These are phyloP conservation scores for Colletotrichum abscissum DNA, from an alignment of 2,329 filamentous ascomycete genomes.

Conservation along the genomic window DNA sequence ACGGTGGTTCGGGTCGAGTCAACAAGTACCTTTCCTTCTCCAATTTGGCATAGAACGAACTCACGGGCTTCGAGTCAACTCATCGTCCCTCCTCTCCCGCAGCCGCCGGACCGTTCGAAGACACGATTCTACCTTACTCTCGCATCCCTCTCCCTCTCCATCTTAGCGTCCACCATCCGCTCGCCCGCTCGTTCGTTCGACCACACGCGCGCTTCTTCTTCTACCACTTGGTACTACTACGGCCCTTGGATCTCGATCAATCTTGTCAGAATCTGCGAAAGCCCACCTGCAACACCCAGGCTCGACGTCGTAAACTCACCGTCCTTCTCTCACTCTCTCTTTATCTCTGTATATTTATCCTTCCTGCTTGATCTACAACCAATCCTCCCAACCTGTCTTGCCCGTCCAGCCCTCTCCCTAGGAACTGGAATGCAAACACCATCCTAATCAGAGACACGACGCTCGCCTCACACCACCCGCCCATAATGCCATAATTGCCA, in stretches of 20 bases:
- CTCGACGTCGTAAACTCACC: neutral
- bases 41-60: neutral
- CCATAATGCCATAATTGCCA: constrained; percentile 35
- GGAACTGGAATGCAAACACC: constrained; percentile 30
- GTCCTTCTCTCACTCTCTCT: neutral
- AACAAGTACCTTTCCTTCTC: neutral
- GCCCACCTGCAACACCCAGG: neutral
- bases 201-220: neutral
- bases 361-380: neutral
- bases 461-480: constrained; percentile 15
- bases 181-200: neutral
- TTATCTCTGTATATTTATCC: neutral
- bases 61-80: constrained; percentile 8
- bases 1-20: neutral
- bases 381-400: neutral
- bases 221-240: neutral
- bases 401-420: constrained; percentile 7
- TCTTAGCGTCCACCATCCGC: neutral
- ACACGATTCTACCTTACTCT: neutral
- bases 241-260: neutral
- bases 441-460: constrained; percentile 26
- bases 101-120: neutral
- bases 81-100: neutral
- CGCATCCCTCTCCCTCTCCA: neutral
- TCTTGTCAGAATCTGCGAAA: neutral